Base-by-base conservation (phyloP, 1,139 yeast species). In the Blastobotrys persicus region DNA sequence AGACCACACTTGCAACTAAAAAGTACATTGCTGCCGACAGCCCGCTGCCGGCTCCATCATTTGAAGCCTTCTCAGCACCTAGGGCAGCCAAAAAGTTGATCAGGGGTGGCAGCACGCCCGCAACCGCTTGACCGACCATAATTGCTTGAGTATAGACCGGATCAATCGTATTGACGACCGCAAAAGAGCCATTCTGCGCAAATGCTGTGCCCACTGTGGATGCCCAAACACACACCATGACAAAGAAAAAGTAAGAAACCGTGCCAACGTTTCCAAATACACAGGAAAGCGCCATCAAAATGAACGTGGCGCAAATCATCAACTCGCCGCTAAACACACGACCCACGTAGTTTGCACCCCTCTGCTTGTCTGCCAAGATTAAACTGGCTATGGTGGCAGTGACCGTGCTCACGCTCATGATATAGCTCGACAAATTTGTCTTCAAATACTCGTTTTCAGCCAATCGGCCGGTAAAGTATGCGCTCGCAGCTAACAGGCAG, bases 51-150 rank as follows among this genome's bases (percentile, higher is more conserved):
- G 28, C 28, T 34, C 9, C 47, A 78, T 44, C 64, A 72, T 19
- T 13, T 7, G 41, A 18, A 3, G 16, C 41, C 9, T 23, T 23
- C 28, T 9, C 73, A 17, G 61, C 66, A 1, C 63, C 46, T 6
- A 55, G 45, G 16, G 66, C 76, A 1, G 91, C 79, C 1, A 80
- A 46, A 44, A 91, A 81, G 47, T 89, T 72, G 0, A 95, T 85
- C 13, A 85, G 67, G 0, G 96, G 81, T 0, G 98, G 98, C 45
- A 91, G 71, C 0, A 91, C 95, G 0, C 98, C 98, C 0, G 97
- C 89, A 12, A 91, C 73, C 0, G 96, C 96, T 66, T 92, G 96
- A 1, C 98, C 98, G 4, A 89, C 89, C 86, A 92, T 87, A 2
- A 86, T 86, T 0, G 87, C 95, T 61, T 91, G 95, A 13, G 91